Evolutionary conservation across 2,329 filamentous ascomycete genomes (phyloP), one percentile per base, ranked within the genome.

Genomic region (Penicillium hordei): DNA sequence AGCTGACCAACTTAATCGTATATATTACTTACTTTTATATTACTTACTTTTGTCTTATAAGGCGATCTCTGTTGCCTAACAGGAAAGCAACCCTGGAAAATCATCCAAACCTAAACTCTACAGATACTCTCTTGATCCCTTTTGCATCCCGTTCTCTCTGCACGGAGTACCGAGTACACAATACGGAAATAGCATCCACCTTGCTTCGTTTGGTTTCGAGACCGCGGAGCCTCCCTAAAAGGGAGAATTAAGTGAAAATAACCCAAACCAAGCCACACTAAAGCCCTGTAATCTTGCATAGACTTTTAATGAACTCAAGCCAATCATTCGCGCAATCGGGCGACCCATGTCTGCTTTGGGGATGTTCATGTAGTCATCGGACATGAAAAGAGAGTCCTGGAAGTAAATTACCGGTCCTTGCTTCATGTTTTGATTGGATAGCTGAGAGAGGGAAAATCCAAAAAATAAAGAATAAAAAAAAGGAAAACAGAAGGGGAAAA

Each of bases 21-120:
- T n/a, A 43, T n/a, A 43, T n/a, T 25, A 27, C 40, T 25, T 43
- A 27, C 40, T 25, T 43, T n/a, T n/a, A n/a, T n/a, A n/a, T n/a
- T 38, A n/a, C 31, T 31, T 31, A 29, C 27, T 29, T 29, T n/a
- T n/a, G 13, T 25, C 8, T 15, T 43, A 27, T 53, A 52, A 23
- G 15, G 27, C 36, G 34, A 48, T 58, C 61, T 55, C 58, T 60
- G 61, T 43, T 61, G 53, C 60, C 55, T 62, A 33, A 8, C 29
- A 31, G 10, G 15, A 56, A 44, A 55, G 5, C 12, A 44, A 48
- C 33, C 42, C 10, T 38, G 5, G 13, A 34, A 15, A 33, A 13
- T 31, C n/a, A 31, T 31, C 12, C 29, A 31, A 31, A 27, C 27
- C 10, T 13, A 33, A 43, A 51, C 52, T 38, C 36, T 49, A 52